Conservation (phyloP, 2,329 filamentous ascomycete species). For the Penicillium thymicola region DNA sequence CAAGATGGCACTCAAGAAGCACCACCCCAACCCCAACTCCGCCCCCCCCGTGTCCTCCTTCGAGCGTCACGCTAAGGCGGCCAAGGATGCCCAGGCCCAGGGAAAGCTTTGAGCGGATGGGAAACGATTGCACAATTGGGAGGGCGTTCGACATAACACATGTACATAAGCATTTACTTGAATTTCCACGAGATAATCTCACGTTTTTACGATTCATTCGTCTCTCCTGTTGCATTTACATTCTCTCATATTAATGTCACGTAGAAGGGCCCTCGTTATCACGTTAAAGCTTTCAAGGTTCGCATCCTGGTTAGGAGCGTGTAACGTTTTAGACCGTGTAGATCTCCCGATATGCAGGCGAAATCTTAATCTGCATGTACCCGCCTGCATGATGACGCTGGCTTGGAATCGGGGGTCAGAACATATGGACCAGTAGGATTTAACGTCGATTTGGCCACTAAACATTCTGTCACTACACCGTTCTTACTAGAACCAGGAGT, state of each 20-base stretch:
- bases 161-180: conserved; percentile 12
- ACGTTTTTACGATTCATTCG: neutral
- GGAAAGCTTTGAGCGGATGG: conserved; percentile 12
- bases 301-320: neutral
- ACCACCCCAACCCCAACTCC: conserved; percentile 40
- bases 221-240: too few relatives aligned
- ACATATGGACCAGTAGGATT: neutral
- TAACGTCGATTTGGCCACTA: neutral
- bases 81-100: conserved; percentile 16
- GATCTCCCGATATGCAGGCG: neutral
- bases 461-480: neutral
- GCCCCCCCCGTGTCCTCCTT: conserved; percentile 39
- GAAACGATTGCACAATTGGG: neutral
- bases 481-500: neutral
- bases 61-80: conserved; percentile 33
- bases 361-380: neutral
- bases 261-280: neutral
- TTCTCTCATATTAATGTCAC: neutral
- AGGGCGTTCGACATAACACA: conserved; percentile 5
- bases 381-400: neutral
- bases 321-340: neutral
- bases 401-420: neutral
- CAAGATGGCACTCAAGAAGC: conserved; percentile 48
- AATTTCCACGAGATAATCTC: conserved; percentile 3
- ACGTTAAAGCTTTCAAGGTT: neutral